Evolutionary conservation across 2,329 filamentous ascomycete species (phyloP).

Genomic region (Ambrosiella xylebori): DNA sequence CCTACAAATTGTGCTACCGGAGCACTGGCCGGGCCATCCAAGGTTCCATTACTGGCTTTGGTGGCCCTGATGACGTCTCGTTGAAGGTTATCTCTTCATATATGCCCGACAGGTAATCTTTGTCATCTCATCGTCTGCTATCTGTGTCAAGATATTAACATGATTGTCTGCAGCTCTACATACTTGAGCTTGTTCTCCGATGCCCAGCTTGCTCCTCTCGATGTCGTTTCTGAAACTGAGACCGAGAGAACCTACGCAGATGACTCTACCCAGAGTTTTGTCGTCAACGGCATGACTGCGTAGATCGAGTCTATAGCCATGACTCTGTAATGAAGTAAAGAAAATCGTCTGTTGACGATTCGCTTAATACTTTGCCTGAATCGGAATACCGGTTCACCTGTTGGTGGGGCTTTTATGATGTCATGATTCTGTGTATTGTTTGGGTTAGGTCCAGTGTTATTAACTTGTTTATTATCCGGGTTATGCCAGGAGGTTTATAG

Average conservation of each 20-base stretch:
- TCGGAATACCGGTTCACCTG: neutral
- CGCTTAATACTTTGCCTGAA: neutral
- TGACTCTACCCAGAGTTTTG: neutral
- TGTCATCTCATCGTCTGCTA: neutral
- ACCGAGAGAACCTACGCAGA: neutral
- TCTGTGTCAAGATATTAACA: neutral
- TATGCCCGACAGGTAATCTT: neutral
- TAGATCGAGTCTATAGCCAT: neutral
- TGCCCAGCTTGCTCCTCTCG: neutral
- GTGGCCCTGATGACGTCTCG: neutral
- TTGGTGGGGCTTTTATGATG: neutral
- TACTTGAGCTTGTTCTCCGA: conserved; percentile 3
- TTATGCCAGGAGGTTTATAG: neutral
- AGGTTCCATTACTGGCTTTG: conserved; percentile 2
- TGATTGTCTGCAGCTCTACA: neutral
- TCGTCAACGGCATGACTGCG: neutral
- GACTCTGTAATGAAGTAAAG: no score
- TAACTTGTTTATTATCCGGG: no score
- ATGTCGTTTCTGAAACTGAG: neutral
- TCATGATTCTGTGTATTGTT: neutral
- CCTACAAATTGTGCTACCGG: conserved; percentile 12
- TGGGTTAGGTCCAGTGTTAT: neutral
- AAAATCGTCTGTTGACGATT: neutral
- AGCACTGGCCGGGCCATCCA: conserved; percentile 4
- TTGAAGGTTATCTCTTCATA: conserved; percentile 8